Base-by-base conservation (phyloP, 1,284 basidiomycete species). In the Ceratobasidium sp. region DNA sequence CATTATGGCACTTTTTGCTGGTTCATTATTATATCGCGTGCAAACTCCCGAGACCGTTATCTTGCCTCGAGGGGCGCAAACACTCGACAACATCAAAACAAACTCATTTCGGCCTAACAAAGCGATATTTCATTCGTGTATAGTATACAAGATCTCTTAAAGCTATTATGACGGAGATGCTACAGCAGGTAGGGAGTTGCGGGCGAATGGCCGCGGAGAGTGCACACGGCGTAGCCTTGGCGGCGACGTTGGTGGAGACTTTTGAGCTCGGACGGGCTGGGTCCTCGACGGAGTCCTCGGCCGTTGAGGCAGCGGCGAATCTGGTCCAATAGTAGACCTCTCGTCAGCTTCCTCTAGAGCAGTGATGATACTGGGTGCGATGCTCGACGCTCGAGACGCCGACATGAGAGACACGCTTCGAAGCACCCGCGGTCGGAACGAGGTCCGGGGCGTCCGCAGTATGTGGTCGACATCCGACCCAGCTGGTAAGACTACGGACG, bases 371-470 rank as follows among this genome's bases (percentile, higher is more conserved):
- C 65, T 68, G 9, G 66, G 66, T 14, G 66, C 54, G 22, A 59
- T 46, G 29, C 66, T 71, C 6, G 53, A 58, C 34, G 66, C 66
- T 34, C 66, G 66, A 19, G 66, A 56, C 9, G 54, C 31, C 11
- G 66, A 59, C 41, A 71, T 71, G 53, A 59, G 39, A 5, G 66
- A 69, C 24, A 71, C 54, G 29, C 66, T 71, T 22, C 66, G 66
- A 19, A 71, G 31, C 34, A 71, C 54, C n/a, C 54, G 66, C 1
- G 66, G 66, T 8, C 66, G 66, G 31, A 68, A 37, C 19, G 65
- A 37, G 22, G n/a, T 11, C 46, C 66, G 39, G 19, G 66, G 53
- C 16, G 19, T 31, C 5, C 66, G 66, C 19, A 58, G 54, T 53
- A 58, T 43, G 8, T 69, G 34, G 16, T 69, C 53, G 13, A 43